Conservation (phyloP, 2,329 filamentous ascomycete species). For the Coniochaeta prunicola region DNA sequence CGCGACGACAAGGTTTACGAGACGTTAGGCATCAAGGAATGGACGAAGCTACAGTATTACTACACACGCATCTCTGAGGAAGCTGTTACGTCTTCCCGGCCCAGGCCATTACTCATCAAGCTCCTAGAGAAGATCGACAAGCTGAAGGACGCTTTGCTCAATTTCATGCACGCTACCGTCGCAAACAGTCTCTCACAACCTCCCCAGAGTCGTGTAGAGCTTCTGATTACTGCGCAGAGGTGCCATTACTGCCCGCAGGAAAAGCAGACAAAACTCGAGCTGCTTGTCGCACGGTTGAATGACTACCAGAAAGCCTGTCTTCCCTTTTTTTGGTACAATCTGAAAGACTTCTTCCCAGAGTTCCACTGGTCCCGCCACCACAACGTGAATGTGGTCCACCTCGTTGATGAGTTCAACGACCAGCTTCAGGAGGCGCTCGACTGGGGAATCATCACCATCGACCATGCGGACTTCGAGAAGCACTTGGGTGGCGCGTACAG, state of each 20-base stretch:
- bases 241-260: slow-evolving; percentile 25
- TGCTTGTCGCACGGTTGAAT: slow-evolving; percentile 19
- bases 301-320: slow-evolving; percentile 26
- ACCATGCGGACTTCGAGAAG: not conserved
- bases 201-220: not conserved
- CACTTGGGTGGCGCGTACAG: not conserved
- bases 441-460: not conserved
- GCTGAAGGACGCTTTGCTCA: slow-evolving; percentile 6
- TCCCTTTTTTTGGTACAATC: slow-evolving; percentile 25
- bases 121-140: slow-evolving; percentile 4
- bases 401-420: not conserved
- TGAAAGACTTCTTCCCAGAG: slow-evolving; percentile 4
- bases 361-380: not conserved
- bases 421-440: not conserved
- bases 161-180: slow-evolving; percentile 6
- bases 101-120: not conserved
- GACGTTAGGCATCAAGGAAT: slow-evolving; percentile 22
- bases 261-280: slow-evolving; percentile 16
- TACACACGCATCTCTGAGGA: slow-evolving; percentile 4
- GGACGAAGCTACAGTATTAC: slow-evolving; percentile 19
- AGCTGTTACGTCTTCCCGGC: not conserved
- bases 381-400: not conserved
- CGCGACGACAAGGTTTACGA: slow-evolving; percentile 23
- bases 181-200: not conserved
- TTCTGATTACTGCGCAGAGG: slow-evolving; percentile 24